These are phyloP conservation scores for Scutellaria galericulata DNA, from an alignment of 257 asterid genomes.

Conservation along the genomic window DNA sequence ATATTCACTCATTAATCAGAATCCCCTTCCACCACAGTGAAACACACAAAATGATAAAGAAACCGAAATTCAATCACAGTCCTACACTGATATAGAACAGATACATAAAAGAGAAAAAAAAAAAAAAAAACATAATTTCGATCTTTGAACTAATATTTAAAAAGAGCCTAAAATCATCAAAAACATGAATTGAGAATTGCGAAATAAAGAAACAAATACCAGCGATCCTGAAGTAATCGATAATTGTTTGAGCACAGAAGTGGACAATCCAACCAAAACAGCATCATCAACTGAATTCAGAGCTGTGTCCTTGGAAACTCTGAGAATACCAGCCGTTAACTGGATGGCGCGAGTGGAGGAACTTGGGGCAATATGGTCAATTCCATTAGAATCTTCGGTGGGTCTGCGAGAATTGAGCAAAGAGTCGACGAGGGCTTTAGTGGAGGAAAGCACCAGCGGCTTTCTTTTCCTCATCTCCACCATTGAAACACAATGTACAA, in stretches of 20 bases:
- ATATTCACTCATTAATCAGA: slow-evolving; percentile 19
- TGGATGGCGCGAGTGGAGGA: slow-evolving; percentile 41
- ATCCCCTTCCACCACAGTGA: not conserved
- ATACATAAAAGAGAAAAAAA: not conserved
- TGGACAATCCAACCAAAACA: slow-evolving; percentile 75
- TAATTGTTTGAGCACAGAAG: slow-evolving; percentile 64
- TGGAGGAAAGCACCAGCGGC: slow-evolving; percentile 88
- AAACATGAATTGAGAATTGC: no score
- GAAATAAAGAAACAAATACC: slow-evolving; percentile 41
- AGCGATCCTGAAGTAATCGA: slow-evolving; percentile 87
- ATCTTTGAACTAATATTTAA: slow-evolving; percentile 11
- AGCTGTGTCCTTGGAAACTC: slow-evolving; percentile 37
- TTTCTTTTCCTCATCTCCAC: slow-evolving; percentile 70
- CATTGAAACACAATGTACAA: slow-evolving; percentile 44
- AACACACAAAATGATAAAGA: slow-evolving; percentile 2
- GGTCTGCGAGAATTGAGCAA: slow-evolving; percentile 42
- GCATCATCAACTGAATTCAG: slow-evolving; percentile 57
- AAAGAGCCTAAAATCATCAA: not conserved
- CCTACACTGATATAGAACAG: not conserved
- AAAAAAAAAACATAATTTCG: not conserved
- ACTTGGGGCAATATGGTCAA: slow-evolving; percentile 29
- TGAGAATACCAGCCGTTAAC: slow-evolving; percentile 71
- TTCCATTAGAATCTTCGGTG: slow-evolving; percentile 28
- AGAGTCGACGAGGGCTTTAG: slow-evolving; percentile 72
- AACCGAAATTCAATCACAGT: not conserved